Evolutionary conservation across 345 rosid species (phyloP).

Genomic region (Luvunga scandens): DNA sequence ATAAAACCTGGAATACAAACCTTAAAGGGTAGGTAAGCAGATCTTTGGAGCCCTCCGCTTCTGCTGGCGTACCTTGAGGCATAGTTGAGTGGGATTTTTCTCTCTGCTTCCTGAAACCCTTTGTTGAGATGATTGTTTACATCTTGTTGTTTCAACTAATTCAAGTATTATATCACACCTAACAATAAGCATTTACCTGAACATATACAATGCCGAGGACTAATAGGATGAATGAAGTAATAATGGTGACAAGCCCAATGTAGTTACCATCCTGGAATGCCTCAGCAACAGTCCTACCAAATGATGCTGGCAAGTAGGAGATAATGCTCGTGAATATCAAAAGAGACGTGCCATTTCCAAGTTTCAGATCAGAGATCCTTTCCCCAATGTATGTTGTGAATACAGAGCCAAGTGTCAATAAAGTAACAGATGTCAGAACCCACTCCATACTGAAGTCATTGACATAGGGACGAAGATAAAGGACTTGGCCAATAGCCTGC

Average conservation of each 20-base stretch:
- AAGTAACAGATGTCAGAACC: slow-evolving; percentile 78
- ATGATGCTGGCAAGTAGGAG: slow-evolving; percentile 95
- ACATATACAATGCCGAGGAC: slow-evolving; percentile 95
- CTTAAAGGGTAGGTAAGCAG: slow-evolving; percentile 96
- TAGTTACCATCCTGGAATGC: slow-evolving; percentile 93
- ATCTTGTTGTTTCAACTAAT: slow-evolving; percentile 17
- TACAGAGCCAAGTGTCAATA: slow-evolving; percentile 85
- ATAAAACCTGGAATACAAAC: slow-evolving; percentile 32
- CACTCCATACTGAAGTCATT: slow-evolving; percentile 83
- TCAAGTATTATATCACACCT: slow-evolving; percentile 6
- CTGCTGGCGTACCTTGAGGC: slow-evolving; percentile 87
- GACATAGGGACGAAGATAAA: slow-evolving; percentile 87
- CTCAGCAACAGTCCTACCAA: slow-evolving; percentile 81
- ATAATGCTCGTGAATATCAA: slow-evolving; percentile 92
- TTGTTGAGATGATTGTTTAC: slow-evolving; percentile 27
- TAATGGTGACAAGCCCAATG: slow-evolving; percentile 64
- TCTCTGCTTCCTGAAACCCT: slow-evolving; percentile 94
- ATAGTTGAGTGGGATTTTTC: slow-evolving; percentile 95
- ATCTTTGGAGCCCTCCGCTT: slow-evolving; percentile 80
- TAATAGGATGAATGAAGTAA: slow-evolving; percentile 69
- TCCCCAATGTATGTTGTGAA: slow-evolving; percentile 88
- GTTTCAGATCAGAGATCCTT: slow-evolving; percentile 85
- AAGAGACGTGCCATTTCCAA: slow-evolving; percentile 95
- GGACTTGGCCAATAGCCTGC: slow-evolving; percentile 92
- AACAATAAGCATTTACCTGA: slow-evolving; percentile 58